Conservation (phyloP, 495 filamentous ascomycete genomes). For the Daldinia vernicosa region DNA sequence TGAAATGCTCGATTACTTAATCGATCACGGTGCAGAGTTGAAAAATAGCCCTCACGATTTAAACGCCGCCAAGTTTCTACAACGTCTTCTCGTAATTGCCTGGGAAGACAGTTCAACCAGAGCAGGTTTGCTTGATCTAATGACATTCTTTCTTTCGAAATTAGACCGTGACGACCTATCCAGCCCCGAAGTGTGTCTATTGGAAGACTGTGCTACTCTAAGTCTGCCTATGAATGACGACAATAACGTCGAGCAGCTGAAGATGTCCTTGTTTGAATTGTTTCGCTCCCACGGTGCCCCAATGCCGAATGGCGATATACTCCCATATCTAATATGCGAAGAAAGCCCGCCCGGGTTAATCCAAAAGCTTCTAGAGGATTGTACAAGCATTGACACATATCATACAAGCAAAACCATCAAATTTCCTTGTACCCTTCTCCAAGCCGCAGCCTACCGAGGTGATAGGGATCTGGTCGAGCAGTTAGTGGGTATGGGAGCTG, state of each 20-base stretch:
- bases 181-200: not conserved
- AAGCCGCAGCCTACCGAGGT: not conserved
- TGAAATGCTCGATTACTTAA: not conserved
- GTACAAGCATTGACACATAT: not conserved
- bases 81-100: not conserved
- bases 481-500: not conserved
- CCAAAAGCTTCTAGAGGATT: not conserved
- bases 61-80: not conserved
- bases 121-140: not conserved
- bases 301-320: not conserved
- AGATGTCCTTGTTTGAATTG: not conserved
- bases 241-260: not conserved
- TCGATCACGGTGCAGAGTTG: not conserved
- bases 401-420: not conserved
- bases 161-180: not conserved
- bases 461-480: not conserved
- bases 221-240: not conserved
- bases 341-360: not conserved
- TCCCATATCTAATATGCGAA: not conserved
- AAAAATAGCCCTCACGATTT: not conserved
- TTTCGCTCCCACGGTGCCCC: not conserved
- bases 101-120: not conserved
- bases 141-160: not conserved
- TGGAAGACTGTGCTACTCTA: not conserved
- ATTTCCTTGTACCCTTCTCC: not conserved